A percentile compares a stretch with the other conserved stretches of the same genome.
These are phyloP conservation scores for Chloris gayana DNA, from an alignment of 176 grass and related monocot species.

Conservation along the genomic window DNA sequence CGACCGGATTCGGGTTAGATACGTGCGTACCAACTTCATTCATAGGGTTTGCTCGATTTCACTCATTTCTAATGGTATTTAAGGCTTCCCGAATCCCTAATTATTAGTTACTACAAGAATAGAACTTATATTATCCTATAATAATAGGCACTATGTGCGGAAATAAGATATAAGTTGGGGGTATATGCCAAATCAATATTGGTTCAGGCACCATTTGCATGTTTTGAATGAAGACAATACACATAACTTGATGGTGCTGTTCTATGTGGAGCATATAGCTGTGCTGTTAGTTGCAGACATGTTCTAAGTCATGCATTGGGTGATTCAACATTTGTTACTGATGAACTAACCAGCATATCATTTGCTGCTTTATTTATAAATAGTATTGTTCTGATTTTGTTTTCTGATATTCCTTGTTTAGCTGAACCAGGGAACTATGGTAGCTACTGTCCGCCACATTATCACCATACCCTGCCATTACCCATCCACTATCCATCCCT, in stretches of 20 bases:
- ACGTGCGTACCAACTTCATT: background rate
- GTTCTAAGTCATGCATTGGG: no score
- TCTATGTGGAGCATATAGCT: background rate
- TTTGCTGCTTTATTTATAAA: no score
- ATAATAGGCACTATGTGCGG: no score
- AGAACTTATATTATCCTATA: background rate
- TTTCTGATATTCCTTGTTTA: conserved; percentile 29
- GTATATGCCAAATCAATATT: background rate
- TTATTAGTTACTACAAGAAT: background rate
- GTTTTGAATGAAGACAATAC: background rate
- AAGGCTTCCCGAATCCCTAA: background rate
- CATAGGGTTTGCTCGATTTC: background rate
- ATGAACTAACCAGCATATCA: background rate
- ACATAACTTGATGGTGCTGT: background rate
- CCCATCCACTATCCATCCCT: background rate
- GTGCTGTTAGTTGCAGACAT: background rate
- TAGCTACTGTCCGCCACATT: conserved; percentile 24
- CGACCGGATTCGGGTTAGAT: background rate
- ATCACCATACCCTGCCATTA: conserved; percentile 17
- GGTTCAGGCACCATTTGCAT: background rate
- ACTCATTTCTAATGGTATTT: background rate
- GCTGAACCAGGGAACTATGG: conserved; percentile 25
- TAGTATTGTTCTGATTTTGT: background rate
- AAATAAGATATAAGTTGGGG: background rate
- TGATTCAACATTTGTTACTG: background rate